Conservation (phyloP, 140 eudicot species). For the Ambrosia hybrid region DNA sequence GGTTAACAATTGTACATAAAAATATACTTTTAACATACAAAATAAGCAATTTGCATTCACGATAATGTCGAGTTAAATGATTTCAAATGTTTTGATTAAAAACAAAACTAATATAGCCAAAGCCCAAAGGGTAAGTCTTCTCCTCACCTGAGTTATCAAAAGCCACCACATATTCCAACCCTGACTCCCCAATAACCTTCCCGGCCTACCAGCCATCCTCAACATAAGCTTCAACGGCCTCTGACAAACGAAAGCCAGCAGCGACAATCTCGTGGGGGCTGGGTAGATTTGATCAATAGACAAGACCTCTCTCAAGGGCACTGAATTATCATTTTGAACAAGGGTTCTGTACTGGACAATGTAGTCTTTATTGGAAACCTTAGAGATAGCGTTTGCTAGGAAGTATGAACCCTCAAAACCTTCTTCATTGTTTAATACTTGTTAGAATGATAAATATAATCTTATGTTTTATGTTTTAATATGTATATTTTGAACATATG, state of each 20-base stretch:
- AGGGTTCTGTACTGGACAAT: conserved; percentile 47
- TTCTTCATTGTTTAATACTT: conserved; percentile 42
- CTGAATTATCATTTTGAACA: conserved; percentile 21
- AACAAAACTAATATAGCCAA: too few relatives aligned
- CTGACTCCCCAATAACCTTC: conserved; percentile 11
- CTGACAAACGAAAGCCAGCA: conserved; percentile 15
- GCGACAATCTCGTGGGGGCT: conserved; percentile 33
- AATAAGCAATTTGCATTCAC: too few relatives aligned
- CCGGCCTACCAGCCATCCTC: conserved; percentile 71
- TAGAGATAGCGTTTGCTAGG: conserved; percentile 35
- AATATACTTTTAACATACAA: too few relatives aligned
- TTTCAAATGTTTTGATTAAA: too few relatives aligned
- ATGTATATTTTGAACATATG: too few relatives aligned
- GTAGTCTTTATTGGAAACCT: conserved; percentile 18
- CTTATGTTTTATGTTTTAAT: too few relatives aligned
- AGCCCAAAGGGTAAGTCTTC: conserved; percentile 7
- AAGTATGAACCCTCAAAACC: conserved; percentile 53
- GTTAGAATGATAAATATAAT: too few relatives aligned
- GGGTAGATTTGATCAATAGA: conserved; percentile 35
- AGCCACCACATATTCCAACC: conserved; percentile 29
- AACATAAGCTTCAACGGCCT: conserved; percentile 47
- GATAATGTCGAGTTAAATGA: too few relatives aligned
- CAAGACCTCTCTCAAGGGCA: conserved; percentile 31
- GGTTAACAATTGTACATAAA: too few relatives aligned
- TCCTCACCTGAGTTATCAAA: conserved; percentile 28